Percentiles rank a stretch among this genome's conserved stretches.
These are phyloP conservation scores for Coriaria nepalensis DNA, from an alignment of 306 rosid genomes.

Conservation along the genomic window DNA sequence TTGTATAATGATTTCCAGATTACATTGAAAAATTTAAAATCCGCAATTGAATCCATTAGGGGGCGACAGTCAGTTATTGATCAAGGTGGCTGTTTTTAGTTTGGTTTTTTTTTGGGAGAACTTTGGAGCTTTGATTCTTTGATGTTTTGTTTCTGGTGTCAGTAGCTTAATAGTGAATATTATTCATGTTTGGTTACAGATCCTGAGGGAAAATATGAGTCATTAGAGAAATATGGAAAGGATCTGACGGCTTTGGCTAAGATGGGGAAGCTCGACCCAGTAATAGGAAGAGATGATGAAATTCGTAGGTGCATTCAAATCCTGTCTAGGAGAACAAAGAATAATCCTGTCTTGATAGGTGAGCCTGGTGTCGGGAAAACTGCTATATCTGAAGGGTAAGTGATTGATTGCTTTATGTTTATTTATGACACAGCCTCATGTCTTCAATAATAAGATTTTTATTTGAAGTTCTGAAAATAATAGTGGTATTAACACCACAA, in stretches of 20 bases:
- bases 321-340: constrained; percentile 96
- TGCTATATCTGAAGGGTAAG: constrained; percentile 98
- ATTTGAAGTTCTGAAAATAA: too few relatives aligned
- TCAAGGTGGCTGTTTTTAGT: constrained; percentile 46
- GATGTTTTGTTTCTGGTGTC: too few relatives aligned
- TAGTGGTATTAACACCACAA: too few relatives aligned
- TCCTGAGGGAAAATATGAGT: constrained; percentile 96
- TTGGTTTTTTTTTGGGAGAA: constrained; percentile 3
- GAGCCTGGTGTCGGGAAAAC: constrained; percentile 99
- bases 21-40: constrained; percentile 46
- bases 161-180: too few relatives aligned
- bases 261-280: constrained; percentile 95
- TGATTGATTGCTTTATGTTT: constrained; percentile 1
- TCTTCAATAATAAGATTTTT: too few relatives aligned
- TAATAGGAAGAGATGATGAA: constrained; percentile 98
- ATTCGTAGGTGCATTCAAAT: constrained; percentile 98
- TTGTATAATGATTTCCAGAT: constrained; percentile 75
- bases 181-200: constrained; percentile 33
- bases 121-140: not conserved
- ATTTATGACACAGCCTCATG: not conserved
- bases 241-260: constrained; percentile 96
- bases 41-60: constrained; percentile 78
- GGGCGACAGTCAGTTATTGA: constrained; percentile 93
- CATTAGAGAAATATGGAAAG: constrained; percentile 90
- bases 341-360: constrained; percentile 93